phyloP scores from a whole-genome alignment of 78 protist genomes.

The Dictyostelium citrinum region DNA sequence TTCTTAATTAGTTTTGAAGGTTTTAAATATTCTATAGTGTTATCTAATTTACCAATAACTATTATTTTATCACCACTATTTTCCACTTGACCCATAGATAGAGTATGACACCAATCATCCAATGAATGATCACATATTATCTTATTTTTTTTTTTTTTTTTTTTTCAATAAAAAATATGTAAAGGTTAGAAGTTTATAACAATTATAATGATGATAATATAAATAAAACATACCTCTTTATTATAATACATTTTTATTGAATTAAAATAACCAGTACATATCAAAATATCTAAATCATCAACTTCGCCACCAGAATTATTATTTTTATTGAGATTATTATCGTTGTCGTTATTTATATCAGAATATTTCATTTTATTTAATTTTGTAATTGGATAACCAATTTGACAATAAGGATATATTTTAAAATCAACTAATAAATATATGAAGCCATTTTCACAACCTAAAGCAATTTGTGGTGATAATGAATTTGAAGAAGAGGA shows the following conservation, averaged over 20 bases:
- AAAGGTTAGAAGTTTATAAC: not conserved
- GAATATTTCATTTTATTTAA: not conserved
- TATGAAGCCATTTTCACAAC: constrained; percentile 67
- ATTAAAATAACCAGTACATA: constrained; percentile 47
- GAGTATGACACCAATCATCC: constrained; percentile 66
- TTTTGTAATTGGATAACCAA: constrained; percentile 55
- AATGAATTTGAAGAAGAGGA: not conserved
- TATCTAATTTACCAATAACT: constrained; percentile 29
- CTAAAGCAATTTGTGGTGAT: constrained; percentile 27
- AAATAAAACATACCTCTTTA: constrained; percentile 18
- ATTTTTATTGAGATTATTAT: not conserved
- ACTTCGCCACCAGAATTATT: not conserved
- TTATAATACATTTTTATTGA: constrained; percentile 37
- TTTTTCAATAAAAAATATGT: not conserved
- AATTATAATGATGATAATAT: not conserved
- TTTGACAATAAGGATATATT: constrained; percentile 15
- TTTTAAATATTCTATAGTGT: constrained; percentile 30
- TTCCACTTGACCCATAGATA: constrained; percentile 6
- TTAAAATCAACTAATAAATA: constrained; percentile 37
- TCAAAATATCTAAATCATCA: constrained; percentile 12
- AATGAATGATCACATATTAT: constrained; percentile 13
- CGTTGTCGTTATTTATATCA: not conserved
- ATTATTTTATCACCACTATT: constrained; percentile 12
- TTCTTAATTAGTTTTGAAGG: not conserved
- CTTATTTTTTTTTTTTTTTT: not conserved